These are phyloP conservation scores for Leishmania amazonensis DNA, from an alignment of 208 protist species.

Conservation along the genomic window DNA sequence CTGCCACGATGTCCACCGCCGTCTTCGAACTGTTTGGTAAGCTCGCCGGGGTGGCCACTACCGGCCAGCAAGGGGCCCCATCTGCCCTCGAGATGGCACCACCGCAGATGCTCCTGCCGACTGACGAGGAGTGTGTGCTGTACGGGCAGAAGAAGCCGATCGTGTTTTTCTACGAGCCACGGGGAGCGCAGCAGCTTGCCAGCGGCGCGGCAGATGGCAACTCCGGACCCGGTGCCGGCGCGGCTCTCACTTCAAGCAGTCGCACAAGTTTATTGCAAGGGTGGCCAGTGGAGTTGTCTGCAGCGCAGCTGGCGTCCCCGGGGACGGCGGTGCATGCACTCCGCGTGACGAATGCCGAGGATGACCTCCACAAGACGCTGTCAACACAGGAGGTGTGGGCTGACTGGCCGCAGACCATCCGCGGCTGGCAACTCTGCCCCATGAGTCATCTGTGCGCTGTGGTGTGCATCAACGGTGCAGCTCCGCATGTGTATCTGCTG, in stretches of 20 bases:
- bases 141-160: constrained; percentile 21
- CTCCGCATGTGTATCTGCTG: constrained; percentile 17
- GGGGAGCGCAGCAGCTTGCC: constrained; percentile 2
- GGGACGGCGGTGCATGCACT: constrained; percentile 12
- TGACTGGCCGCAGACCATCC: constrained; percentile 39
- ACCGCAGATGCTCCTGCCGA: constrained; percentile 13
- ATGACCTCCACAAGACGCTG: constrained; percentile 15
- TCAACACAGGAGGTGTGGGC: constrained; percentile 20
- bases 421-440: constrained; percentile 45
- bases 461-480: constrained; percentile 6
- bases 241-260: not conserved
- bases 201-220: not conserved
- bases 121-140: constrained; percentile 17
- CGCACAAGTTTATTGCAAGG: not conserved
- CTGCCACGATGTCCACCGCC: constrained; percentile 16
- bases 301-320: constrained; percentile 2
- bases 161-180: constrained; percentile 29
- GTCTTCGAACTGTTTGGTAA: constrained; percentile 25
- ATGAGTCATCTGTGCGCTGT: constrained; percentile 36
- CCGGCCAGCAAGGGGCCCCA: not conserved
- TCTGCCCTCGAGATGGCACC: constrained; percentile 6
- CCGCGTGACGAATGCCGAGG: constrained; percentile 23
- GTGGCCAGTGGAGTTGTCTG: constrained; percentile 18
- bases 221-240: not conserved
- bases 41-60: not conserved